A percentile compares a stretch with the other conserved stretches of the same genome.
These are phyloP conservation scores for Digitaria exilis DNA, from an alignment of 202 grass and related monocot genomes.

Conservation along the genomic window DNA sequence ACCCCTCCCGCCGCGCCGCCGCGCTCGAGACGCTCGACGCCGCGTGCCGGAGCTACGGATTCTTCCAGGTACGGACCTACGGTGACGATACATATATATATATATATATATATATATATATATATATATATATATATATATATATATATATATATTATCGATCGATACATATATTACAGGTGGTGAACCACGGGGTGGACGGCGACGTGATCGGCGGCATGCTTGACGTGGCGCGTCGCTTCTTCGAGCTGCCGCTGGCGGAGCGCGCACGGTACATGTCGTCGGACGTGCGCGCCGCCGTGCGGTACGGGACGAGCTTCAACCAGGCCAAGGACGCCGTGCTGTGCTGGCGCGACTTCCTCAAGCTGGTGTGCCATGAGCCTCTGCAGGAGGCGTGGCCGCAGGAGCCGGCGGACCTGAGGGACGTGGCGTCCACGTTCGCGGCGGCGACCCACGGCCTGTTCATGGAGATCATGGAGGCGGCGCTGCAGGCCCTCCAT, in stretches of 20 bases:
- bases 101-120: too few relatives aligned
- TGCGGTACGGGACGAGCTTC: slow-evolving; percentile 94
- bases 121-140: too few relatives aligned
- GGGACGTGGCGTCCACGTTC: slow-evolving; percentile 52
- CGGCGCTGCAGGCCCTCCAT: slow-evolving; percentile 50
- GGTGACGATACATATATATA: too few relatives aligned
- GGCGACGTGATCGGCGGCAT: slow-evolving; percentile 28
- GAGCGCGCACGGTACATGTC: slow-evolving; percentile 73
- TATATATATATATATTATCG: too few relatives aligned
- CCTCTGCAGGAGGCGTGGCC: slow-evolving; percentile 53
- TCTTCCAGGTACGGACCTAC: slow-evolving; percentile 87
- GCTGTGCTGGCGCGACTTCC: slow-evolving; percentile 89
- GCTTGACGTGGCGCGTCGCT: slow-evolving; percentile 59
- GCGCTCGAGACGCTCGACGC: slow-evolving; percentile 49
- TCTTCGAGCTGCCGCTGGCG: slow-evolving; percentile 68
- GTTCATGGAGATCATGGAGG: slow-evolving; percentile 62
- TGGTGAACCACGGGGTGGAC: slow-evolving; percentile 71
- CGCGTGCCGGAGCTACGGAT: slow-evolving; percentile 71
- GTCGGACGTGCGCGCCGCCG: slow-evolving; percentile 45
- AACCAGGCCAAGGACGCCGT: slow-evolving; percentile 82
- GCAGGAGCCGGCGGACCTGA: slow-evolving; percentile 47
- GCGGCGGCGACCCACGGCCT: slow-evolving; percentile 41
- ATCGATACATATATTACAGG: background rate
- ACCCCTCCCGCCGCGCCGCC: slow-evolving; percentile 30
- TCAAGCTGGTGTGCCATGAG: slow-evolving; percentile 69